Evolutionary conservation across 2,329 filamentous ascomycete species (phyloP).

Genomic region (Xylaria arbuscula): DNA sequence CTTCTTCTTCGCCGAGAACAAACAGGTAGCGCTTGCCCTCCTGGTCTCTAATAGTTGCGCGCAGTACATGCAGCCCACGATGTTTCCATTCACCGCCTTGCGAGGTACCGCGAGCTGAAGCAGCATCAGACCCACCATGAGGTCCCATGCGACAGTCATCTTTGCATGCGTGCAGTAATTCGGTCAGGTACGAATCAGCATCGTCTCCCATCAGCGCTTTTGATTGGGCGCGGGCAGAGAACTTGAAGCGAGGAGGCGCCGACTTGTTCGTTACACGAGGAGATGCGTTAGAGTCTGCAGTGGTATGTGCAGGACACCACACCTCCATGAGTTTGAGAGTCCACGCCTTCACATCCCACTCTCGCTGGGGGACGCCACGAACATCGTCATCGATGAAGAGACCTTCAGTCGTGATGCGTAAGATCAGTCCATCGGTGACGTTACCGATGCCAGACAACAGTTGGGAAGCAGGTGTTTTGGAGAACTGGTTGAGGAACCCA

Average conservation of each 20-base stretch:
- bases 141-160: slow-evolving; percentile 69
- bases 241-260: slow-evolving; percentile 58
- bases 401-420: slow-evolving; percentile 92
- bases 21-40: slow-evolving; percentile 75
- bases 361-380: slow-evolving; percentile 87
- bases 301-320: slow-evolving; percentile 77
- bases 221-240: slow-evolving; percentile 60
- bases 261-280: slow-evolving; percentile 62
- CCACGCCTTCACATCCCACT: slow-evolving; percentile 99
- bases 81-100: slow-evolving; percentile 66
- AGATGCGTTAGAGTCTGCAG: slow-evolving; percentile 57
- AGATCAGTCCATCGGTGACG: slow-evolving; percentile 90
- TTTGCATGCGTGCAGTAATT: slow-evolving; percentile 73
- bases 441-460: slow-evolving; percentile 84
- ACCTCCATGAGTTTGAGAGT: slow-evolving; percentile 93
- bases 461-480: slow-evolving; percentile 89
- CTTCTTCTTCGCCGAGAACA: slow-evolving; percentile 71
- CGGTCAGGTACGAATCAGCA: slow-evolving; percentile 71
- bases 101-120: slow-evolving; percentile 55
- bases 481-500: slow-evolving; percentile 88
- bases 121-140: slow-evolving; percentile 57
- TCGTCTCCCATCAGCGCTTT: slow-evolving; percentile 71
- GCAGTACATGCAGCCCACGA: slow-evolving; percentile 69
- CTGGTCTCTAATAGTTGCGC: slow-evolving; percentile 72
- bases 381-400: slow-evolving; percentile 98